These are phyloP conservation scores for Epichloe amarillans DNA, from an alignment of 2,329 filamentous ascomycete genomes.

Conservation along the genomic window DNA sequence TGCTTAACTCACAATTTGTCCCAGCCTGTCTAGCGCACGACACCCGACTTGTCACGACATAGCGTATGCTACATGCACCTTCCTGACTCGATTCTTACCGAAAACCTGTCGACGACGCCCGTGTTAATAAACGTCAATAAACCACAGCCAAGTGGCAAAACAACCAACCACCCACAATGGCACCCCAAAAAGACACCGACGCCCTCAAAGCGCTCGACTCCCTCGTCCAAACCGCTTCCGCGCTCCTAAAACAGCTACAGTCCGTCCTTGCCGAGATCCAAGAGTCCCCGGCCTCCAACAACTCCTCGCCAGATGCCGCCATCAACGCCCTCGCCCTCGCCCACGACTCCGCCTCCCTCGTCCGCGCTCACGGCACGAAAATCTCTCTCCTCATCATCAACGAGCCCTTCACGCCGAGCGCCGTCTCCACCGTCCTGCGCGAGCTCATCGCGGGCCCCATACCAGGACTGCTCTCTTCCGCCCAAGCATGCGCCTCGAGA, in stretches of 20 bases:
- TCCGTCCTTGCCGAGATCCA: slow-evolving; percentile 27
- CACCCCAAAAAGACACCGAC: slow-evolving; percentile 10
- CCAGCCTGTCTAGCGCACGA: too few species aligned
- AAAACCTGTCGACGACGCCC: too few species aligned
- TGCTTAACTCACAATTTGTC: too few species aligned
- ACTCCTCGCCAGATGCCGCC: slow-evolving; percentile 7
- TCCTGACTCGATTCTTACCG: too few species aligned
- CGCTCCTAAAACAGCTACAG: slow-evolving; percentile 30
- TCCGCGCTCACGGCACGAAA: slow-evolving; percentile 76
- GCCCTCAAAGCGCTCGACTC: slow-evolving; percentile 25
- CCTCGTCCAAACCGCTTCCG: slow-evolving; percentile 23
- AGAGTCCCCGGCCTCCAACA: slow-evolving; percentile 12
- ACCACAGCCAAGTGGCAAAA: too few species aligned
- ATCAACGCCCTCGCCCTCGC: slow-evolving; percentile 54
- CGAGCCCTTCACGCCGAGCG: slow-evolving; percentile 71
- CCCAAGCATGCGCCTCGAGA: slow-evolving; percentile 48
- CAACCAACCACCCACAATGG: slow-evolving; percentile 9
- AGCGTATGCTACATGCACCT: too few species aligned
- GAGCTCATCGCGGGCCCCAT: slow-evolving; percentile 63
- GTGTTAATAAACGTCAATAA: too few species aligned
- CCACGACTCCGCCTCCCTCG: slow-evolving; percentile 55
- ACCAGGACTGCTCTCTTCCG: slow-evolving; percentile 58
- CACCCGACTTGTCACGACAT: too few species aligned
- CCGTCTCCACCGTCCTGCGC: slow-evolving; percentile 55
- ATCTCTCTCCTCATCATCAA: slow-evolving; percentile 78